Evolutionary conservation across 495 filamentous ascomycete genomes (phyloP).

Genomic region (Aspergillus kassunensis): DNA sequence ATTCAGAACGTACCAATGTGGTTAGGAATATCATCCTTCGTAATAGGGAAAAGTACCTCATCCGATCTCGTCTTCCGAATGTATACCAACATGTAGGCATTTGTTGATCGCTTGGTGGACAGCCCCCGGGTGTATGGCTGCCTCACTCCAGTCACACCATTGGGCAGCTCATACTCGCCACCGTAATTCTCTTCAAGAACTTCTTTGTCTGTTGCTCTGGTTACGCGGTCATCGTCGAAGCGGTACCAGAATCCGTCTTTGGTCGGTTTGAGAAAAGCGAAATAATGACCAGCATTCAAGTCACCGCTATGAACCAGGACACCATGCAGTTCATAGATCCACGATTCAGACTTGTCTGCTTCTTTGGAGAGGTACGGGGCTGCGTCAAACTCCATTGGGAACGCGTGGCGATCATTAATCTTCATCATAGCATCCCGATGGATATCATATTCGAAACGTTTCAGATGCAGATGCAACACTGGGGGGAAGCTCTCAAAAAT

Average conservation of each 20-base stretch:
- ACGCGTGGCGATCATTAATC: constrained; percentile 97
- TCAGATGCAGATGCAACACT: constrained; percentile 91
- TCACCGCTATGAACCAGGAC: constrained; percentile 96
- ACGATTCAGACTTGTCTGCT: constrained; percentile 83
- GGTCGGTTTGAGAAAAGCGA: constrained; percentile 90
- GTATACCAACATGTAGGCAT: constrained; percentile 98
- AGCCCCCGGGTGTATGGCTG: constrained; percentile 64
- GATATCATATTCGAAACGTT: constrained; percentile 97
- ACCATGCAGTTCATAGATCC: constrained; percentile 87
- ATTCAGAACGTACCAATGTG: constrained; percentile 75
- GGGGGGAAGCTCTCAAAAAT: constrained; percentile 96
- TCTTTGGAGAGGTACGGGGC: constrained; percentile 80
- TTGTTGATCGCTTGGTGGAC: constrained; percentile 68
- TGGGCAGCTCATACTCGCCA: constrained; percentile 69
- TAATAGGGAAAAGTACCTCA: constrained; percentile 70
- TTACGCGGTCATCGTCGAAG: constrained; percentile 96
- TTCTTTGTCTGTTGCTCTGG: constrained; percentile 84
- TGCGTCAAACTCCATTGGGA: constrained; percentile 90
- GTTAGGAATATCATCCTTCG: constrained; percentile 68
- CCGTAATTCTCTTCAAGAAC: constrained; percentile 96
- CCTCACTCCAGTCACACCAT: constrained; percentile 54
- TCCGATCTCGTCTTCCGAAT: constrained; percentile 81
- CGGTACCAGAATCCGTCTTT: constrained; percentile 94
- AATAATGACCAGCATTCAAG: constrained; percentile 98
- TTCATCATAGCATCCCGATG: constrained; percentile 97